A percentile compares a stretch with the other conserved stretches of the same genome.
These are phyloP conservation scores for Suillus weaverae DNA, from an alignment of 768 basidiomycete genomes.

Conservation along the genomic window DNA sequence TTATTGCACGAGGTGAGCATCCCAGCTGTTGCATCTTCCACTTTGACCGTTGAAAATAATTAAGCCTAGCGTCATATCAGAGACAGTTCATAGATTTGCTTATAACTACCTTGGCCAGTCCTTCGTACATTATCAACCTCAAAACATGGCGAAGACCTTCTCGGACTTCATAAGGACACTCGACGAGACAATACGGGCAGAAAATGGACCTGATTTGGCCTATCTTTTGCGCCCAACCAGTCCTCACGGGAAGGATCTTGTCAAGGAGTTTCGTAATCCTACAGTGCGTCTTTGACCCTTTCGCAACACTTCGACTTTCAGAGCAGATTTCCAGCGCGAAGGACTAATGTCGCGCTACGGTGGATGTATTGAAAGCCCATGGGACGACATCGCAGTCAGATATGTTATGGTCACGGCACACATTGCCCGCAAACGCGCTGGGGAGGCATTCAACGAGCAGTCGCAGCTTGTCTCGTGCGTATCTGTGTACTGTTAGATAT, in stretches of 20 bases:
- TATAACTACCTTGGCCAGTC: not conserved
- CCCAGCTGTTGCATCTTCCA: not conserved
- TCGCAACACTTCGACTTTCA: not conserved
- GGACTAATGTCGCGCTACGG: constrained; percentile 37
- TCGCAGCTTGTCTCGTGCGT: constrained; percentile 74
- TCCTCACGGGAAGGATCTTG: constrained; percentile 73
- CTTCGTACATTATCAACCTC: not conserved
- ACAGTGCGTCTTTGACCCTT: constrained; percentile 34
- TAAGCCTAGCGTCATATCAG: not conserved
- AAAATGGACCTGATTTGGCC: constrained; percentile 70
- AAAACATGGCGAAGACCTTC: constrained; percentile 46
- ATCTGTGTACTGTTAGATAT: not conserved
- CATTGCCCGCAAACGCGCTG: constrained; percentile 62
- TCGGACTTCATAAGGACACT: constrained; percentile 60
- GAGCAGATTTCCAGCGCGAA: constrained; percentile 22
- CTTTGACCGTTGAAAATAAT: not conserved
- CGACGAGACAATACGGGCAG: constrained; percentile 56
- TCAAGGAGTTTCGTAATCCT: constrained; percentile 67
- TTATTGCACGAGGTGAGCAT: not conserved
- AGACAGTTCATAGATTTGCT: not conserved
- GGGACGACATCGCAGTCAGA: constrained; percentile 85
- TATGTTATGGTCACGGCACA: constrained; percentile 77
- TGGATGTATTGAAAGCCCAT: constrained; percentile 68
- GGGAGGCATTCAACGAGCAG: constrained; percentile 81
- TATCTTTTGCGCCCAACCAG: constrained; percentile 76